Evolutionary conservation across 1,139 yeast genomes (phyloP), one percentile per base, ranked within the genome.

Genomic region (Pichia sp.): DNA sequence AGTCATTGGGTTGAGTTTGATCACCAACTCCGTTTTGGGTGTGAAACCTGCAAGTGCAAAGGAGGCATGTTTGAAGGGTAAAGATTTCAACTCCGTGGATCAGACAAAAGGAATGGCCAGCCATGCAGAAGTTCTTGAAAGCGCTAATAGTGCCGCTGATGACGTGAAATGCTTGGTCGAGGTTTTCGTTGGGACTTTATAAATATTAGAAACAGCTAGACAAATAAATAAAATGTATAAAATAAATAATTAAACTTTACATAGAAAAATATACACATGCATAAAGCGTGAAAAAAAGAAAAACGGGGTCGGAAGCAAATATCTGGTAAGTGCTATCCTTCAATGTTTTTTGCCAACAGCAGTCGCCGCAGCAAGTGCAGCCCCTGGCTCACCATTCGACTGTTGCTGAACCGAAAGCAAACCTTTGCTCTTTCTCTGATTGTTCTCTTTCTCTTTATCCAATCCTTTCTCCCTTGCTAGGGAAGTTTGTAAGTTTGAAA

Each of bases 71-170:
- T 31, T 30, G 8, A 30, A 42, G 2, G 30, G 47, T 3, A 28
- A 23, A n/a, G 40, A 34, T 10, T 62, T 4, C 3, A 45, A 41
- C 12, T 12, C 63, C 7, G 66, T 64, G 50, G 76, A 84, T 4
- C 71, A 86, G 64, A 79, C 80, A 48, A 79, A 77, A 19, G 96
- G 96, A 12, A 87, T 83, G 76, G 97, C 98, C 1, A 83, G 83
- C 54, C 98, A 93, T 66, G 85, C 74, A 21, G 98, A 93, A 69
- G 99, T 93, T 0, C 74, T 93, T 52, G 89, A 85, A 60, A 85
- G 85, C 44, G 97, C 96, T 12, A 76, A 78, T 47, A 79, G 74
- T 56, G 97, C 97, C 0, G 86, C 96, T 0, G 68, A 74, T 52
- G 97, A 90, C 66, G 93, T 91, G 26, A 84, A 89, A 66, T 70